Base-by-base conservation (phyloP, 768 basidiomycete genomes). In the Mycena leptocephala region DNA sequence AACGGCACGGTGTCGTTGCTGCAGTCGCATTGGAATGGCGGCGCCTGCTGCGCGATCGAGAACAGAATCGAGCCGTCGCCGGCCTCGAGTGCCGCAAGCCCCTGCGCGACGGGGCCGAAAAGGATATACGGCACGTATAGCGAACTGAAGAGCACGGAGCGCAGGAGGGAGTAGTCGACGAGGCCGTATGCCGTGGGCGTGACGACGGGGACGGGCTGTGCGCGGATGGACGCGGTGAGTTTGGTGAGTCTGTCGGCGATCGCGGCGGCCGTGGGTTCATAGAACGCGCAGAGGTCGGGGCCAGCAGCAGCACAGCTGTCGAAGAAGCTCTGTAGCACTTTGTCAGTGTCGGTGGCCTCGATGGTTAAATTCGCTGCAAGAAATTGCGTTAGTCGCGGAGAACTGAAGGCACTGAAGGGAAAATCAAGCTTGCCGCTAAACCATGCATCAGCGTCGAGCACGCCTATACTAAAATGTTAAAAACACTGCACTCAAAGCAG, bases 11-110 rank as follows among this genome's bases (percentile, higher is more conserved):
- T n/a, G 26, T 33, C 13, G 30, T 67, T 37, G 59, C 28, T 61
- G 53, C 79, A 78, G 16, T 67, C 62, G 41, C 59, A 79, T 24
- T 55, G n/a, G 51, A 61, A 59, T 30, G 43, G 53, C 24, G 65
- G 37, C 30, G 22, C 66, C 37, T 53, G 0, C 7, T 66, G 26
- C 2, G 37, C 14, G 16, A 67, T 37, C 0, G 46, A 32, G 18
- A 76, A 80, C 28, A 83, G 56, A n/a, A 68, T 32, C 10, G 72
- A 41, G 16, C 80, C 83, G 65, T 85, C 70, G 20, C 84, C 84
- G 16, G 35, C 55, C 61, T 81, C 82, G 13, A 84, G 78, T 22
- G 79, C 83, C 3, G 82, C 80, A 2, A 85, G 73, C 2, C 66
- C 80, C 55, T 72, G 62, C 2, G 80, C 81, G 7, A 83, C 59